Evolutionary conservation across 2,329 filamentous ascomycete genomes (phyloP).

Genomic region (Botrytis tulipae): DNA sequence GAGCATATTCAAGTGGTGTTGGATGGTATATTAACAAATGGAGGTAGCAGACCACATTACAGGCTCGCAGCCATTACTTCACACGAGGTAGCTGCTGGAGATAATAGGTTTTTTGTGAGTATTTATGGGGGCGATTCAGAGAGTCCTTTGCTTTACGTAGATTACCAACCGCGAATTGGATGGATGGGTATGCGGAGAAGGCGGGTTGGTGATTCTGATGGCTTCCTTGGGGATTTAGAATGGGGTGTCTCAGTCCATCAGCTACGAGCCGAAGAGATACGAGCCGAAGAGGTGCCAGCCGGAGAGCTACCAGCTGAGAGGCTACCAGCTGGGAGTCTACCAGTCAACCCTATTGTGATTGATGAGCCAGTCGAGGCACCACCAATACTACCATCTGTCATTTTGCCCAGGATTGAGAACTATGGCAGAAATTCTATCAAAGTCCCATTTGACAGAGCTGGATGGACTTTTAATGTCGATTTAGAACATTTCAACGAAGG

Average conservation of each 20-base stretch:
- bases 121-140: not conserved
- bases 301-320: no score
- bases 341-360: not conserved
- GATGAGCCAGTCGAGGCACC: not conserved
- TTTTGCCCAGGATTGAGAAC: not conserved
- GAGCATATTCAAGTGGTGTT: not conserved
- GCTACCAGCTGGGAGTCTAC: not conserved
- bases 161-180: rapidly evolving
- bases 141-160: not conserved
- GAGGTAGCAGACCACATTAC: not conserved
- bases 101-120: not conserved
- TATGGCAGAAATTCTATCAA: not conserved
- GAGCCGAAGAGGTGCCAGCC: no score
- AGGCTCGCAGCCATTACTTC: not conserved
- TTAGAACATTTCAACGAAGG: not conserved
- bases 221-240: not conserved
- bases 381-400: not conserved
- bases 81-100: not conserved
- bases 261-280: no score
- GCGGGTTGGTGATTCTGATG: not conserved
- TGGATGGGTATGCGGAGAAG: not conserved
- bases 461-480: not conserved
- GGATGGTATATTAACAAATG: not conserved
- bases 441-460: not conserved
- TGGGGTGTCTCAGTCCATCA: not conserved